These are phyloP conservation scores for Gnomoniopsis sp. DNA, from an alignment of 2,329 filamentous ascomycete species.

Conservation along the genomic window DNA sequence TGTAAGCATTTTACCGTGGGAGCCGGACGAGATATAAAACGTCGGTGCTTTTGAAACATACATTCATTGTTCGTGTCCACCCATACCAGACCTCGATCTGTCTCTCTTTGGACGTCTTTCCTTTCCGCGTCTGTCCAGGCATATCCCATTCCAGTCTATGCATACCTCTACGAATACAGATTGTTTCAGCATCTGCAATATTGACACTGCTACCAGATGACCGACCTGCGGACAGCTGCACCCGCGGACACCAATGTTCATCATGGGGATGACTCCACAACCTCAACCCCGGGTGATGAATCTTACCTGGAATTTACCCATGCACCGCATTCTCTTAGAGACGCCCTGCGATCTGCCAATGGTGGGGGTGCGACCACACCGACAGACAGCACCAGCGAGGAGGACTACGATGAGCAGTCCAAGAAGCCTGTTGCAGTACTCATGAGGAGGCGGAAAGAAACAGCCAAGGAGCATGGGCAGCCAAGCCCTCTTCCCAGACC, in stretches of 20 bases:
- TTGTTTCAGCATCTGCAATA: background rate
- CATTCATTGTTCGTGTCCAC: background rate
- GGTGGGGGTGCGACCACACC: conserved; percentile 17
- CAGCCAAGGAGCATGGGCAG: conserved; percentile 15
- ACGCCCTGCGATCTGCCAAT: conserved; percentile 19
- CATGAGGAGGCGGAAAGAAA: conserved; percentile 20
- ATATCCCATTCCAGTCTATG: background rate
- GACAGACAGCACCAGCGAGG: conserved; percentile 42
- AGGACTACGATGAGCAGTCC: conserved; percentile 40
- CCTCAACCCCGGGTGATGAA: background rate
- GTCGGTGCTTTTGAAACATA: background rate
- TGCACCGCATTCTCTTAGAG: conserved; percentile 20
- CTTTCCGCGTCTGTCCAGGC: too few relatives aligned
- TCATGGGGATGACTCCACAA: background rate
- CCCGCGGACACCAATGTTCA: background rate
- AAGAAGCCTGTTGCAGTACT: conserved; percentile 22
- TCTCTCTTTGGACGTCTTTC: too few relatives aligned
- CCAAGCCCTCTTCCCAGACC: conserved; percentile 11
- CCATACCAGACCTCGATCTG: too few relatives aligned
- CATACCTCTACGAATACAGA: background rate
- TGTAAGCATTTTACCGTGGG: background rate
- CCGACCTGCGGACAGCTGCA: conserved; percentile 4
- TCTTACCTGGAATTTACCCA: background rate
- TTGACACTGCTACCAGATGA: conserved; percentile 11
- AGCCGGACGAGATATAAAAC: background rate